Base-by-base conservation (phyloP, 2,329 filamentous ascomycete species). In the Tolypocladium album region DNA sequence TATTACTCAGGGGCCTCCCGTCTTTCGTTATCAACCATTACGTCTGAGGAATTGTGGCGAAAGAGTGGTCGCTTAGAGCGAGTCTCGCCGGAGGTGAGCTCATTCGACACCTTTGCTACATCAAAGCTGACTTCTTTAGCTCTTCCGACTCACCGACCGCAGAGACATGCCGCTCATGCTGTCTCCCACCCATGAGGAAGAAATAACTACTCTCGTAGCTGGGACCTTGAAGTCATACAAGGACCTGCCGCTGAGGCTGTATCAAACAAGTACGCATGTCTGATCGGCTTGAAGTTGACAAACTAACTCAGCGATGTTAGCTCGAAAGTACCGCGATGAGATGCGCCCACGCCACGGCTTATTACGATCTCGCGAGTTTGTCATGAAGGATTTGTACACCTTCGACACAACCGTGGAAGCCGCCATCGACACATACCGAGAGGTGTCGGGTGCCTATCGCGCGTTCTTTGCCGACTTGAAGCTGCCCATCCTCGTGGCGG, bases 311-410 rank as follows among this genome's bases (percentile, higher is more conserved):
- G 27, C 27, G 24, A 1, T 36, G 36, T 22, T 62, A 90, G 88
- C 90, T 38, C 84, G 93, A 55, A 99, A 99, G 73, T 99, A 97
- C 69, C 86, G 94, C 56, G 94, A 99, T 75, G 94, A 99, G 74
- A 83, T 88, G 60, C 83, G 94, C 34, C 94, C 94, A 24, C 84
- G 94, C 39, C 90, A 96, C 67, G 94, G 94, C 15, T 79, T 99
- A 2, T 78, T 99, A 11, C 86, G 94, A 12, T 89, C 90, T 0
- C 86, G 92, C 62, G 94, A 99, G 69, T 99, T 99, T 68, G 76
- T 91, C 66, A 99, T 99, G 94, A 99, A 99, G 74, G 94, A 99
- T 72, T 82, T 99, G 1, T 99, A 99, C 72, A 97, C 92, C 0
- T 99, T 99, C 69, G 94, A 99, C 69, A 76, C 81, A 42, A 87